Evolutionary conservation across 2,329 filamentous ascomycete species (phyloP).

Genomic region (Exutisphaerella laricina): DNA sequence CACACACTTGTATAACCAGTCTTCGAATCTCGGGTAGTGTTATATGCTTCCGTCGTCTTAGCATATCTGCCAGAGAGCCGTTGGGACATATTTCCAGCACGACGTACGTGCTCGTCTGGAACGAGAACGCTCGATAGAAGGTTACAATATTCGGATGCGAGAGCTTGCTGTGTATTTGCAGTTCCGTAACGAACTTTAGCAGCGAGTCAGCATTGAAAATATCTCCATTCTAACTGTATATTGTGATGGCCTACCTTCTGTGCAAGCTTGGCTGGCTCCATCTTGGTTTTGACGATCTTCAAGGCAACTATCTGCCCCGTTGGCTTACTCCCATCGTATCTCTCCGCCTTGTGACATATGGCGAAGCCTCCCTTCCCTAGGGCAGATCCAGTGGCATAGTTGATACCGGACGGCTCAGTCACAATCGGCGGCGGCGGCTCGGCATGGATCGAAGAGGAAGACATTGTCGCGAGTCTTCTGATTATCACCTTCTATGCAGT

Average conservation of each 20-base stretch:
- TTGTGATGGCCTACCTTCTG: slow-evolving; percentile 59
- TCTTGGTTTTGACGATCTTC: slow-evolving; percentile 78
- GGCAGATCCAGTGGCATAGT: slow-evolving; percentile 68
- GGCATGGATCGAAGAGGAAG: slow-evolving; percentile 42
- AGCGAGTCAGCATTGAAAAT: slow-evolving; percentile 7
- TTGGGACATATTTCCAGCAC: slow-evolving; percentile 93
- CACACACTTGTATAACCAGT: slow-evolving; percentile 90
- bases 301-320: slow-evolving; percentile 65
- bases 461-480: slow-evolving; percentile 15
- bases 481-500: not conserved
- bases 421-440: slow-evolving; percentile 53
- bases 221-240: not conserved
- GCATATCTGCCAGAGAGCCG: slow-evolving; percentile 95
- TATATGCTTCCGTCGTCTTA: slow-evolving; percentile 82
- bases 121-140: slow-evolving; percentile 90
- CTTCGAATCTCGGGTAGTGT: slow-evolving; percentile 92
- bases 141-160: slow-evolving; percentile 92
- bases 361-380: slow-evolving; percentile 79
- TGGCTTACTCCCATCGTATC: slow-evolving; percentile 50
- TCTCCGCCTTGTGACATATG: slow-evolving; percentile 69
- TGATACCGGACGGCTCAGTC: slow-evolving; percentile 62
- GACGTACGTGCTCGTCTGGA: slow-evolving; percentile 82
- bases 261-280: slow-evolving; percentile 72
- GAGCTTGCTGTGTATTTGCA: slow-evolving; percentile 98
- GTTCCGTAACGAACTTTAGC: slow-evolving; percentile 67